Percentiles rank a stretch among this genome's conserved stretches.
phyloP scores from a whole-genome alignment of 192 early-diverging fungal genomes.

The Coemansia sp. region DNA sequence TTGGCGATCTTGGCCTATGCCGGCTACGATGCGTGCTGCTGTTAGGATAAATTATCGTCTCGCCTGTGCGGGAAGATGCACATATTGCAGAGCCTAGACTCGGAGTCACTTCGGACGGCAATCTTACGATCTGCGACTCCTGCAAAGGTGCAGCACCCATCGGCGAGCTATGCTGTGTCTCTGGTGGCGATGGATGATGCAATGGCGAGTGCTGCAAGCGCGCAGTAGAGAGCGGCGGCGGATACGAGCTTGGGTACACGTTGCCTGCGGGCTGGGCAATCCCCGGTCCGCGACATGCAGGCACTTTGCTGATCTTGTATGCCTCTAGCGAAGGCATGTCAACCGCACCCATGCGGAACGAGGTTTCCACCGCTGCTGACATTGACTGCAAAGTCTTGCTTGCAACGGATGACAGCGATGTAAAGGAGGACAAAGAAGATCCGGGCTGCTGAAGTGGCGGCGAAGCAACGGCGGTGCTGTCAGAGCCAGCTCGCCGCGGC shows the following conservation, averaged over 20 bases:
- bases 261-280: background rate
- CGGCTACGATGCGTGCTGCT: constrained; percentile 5
- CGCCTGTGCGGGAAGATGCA: constrained; percentile 18
- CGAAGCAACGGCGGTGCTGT: background rate
- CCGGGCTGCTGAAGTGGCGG: constrained; percentile 9
- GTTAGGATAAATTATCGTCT: constrained; percentile 15
- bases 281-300: background rate
- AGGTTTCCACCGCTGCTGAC: constrained; percentile 21
- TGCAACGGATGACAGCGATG: constrained; percentile 8
- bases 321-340: constrained; percentile 31
- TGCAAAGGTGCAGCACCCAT: constrained; percentile 11
- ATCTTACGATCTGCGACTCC: constrained; percentile 8
- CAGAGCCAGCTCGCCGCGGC: constrained; percentile 2
- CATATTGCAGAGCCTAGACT: constrained; percentile 11
- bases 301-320: constrained; percentile 24
- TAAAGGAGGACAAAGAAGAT: constrained; percentile 5
- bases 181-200: constrained; percentile 38
- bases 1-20: constrained; percentile 19
- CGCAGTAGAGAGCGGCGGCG: constrained; percentile 35
- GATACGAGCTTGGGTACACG: constrained; percentile 13
- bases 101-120: constrained; percentile 4
- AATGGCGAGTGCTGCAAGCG: constrained; percentile 25
- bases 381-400: constrained; percentile 2
- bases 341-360: constrained; percentile 19
- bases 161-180: constrained; percentile 35